These are phyloP conservation scores for Mytilinidion resinicola DNA, from an alignment of 495 filamentous ascomycete genomes.

Conservation along the genomic window DNA sequence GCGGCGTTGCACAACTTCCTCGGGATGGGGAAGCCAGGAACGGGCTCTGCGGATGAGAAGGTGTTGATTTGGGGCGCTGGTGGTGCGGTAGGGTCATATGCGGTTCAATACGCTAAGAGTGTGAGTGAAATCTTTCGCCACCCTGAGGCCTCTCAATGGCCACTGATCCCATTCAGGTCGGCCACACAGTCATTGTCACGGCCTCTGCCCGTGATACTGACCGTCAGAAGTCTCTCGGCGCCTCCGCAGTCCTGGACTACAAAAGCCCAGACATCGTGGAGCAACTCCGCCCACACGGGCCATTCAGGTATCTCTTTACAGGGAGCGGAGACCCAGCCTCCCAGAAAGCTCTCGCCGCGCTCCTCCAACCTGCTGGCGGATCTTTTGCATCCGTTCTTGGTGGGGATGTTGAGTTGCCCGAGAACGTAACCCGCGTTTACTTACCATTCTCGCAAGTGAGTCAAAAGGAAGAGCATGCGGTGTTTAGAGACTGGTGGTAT, in stretches of 20 bases:
- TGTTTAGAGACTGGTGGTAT: slow-evolving; percentile 24
- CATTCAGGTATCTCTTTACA: slow-evolving; percentile 23
- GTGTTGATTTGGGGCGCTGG: slow-evolving; percentile 24
- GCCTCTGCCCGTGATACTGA: slow-evolving; percentile 19
- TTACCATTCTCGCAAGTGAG: slow-evolving; percentile 17
- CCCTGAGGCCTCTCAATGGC: too few species aligned
- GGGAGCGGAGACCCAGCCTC: slow-evolving; percentile 20
- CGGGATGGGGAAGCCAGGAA: slow-evolving; percentile 21
- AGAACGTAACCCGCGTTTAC: slow-evolving; percentile 23
- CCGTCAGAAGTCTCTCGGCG: slow-evolving; percentile 23
- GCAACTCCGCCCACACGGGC: slow-evolving; percentile 14
- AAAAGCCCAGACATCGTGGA: slow-evolving; percentile 17
- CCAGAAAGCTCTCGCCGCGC: slow-evolving; percentile 17
- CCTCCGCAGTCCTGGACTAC: slow-evolving; percentile 25
- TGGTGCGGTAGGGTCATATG: slow-evolving; percentile 20
- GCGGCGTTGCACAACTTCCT: slow-evolving; percentile 22
- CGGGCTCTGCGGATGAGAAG: slow-evolving; percentile 10
- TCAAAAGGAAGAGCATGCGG: slow-evolving; percentile 12
- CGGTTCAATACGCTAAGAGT: slow-evolving; percentile 24
- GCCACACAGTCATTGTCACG: slow-evolving; percentile 24
- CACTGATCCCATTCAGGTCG: slow-evolving; percentile 11
- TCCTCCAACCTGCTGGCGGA: slow-evolving; percentile 23
- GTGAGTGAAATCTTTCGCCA: slow-evolving; percentile 11
- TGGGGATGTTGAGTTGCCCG: slow-evolving; percentile 19
- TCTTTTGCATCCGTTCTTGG: slow-evolving; percentile 18